These are phyloP conservation scores for Colletotrichum sp. DNA, from an alignment of 2,329 filamentous ascomycete species.

Conservation along the genomic window DNA sequence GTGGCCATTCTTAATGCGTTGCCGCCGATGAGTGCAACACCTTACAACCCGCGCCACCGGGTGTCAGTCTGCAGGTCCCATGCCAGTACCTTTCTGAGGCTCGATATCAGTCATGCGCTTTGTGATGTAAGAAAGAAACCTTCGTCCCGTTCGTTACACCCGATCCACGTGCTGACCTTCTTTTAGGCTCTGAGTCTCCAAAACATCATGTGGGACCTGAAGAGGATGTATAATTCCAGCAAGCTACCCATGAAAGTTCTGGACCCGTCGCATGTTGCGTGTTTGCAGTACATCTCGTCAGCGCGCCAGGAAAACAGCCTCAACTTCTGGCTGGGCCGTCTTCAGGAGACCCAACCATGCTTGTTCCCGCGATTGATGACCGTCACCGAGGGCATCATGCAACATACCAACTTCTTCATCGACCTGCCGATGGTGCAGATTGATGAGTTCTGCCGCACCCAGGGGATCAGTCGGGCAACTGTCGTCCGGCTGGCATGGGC, in stretches of 20 bases:
- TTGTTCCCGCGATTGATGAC: conserved; percentile 47
- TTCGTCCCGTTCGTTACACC: not conserved
- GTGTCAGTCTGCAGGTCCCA: conserved; percentile 54
- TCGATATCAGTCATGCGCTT: conserved; percentile 56
- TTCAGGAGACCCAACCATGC: conserved; percentile 45
- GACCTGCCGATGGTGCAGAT: conserved; percentile 44
- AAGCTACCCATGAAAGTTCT: conserved; percentile 35
- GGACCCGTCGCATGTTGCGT: conserved; percentile 41
- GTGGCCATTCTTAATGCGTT: conserved; percentile 44
- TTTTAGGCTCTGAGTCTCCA: conserved; percentile 41
- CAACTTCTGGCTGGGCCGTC: conserved; percentile 50
- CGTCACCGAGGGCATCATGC: conserved; percentile 27
- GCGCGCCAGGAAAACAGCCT: conserved; percentile 39
- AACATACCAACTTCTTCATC: conserved; percentile 43
- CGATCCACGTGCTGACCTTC: not conserved
- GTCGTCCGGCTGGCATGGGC: conserved; percentile 66
- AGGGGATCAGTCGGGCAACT: conserved; percentile 49
- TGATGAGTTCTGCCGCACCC: conserved; percentile 45
- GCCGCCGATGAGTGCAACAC: conserved; percentile 41
- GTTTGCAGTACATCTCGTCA: conserved; percentile 39
- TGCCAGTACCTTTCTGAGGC: conserved; percentile 49
- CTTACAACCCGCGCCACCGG: conserved; percentile 51
- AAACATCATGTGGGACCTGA: conserved; percentile 51
- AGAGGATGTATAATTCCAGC: conserved; percentile 47
- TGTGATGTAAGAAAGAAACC: conserved; percentile 44